Base-by-base conservation (phyloP, 805 yeast genomes). In the Wickerhamomyces canadensis region DNA sequence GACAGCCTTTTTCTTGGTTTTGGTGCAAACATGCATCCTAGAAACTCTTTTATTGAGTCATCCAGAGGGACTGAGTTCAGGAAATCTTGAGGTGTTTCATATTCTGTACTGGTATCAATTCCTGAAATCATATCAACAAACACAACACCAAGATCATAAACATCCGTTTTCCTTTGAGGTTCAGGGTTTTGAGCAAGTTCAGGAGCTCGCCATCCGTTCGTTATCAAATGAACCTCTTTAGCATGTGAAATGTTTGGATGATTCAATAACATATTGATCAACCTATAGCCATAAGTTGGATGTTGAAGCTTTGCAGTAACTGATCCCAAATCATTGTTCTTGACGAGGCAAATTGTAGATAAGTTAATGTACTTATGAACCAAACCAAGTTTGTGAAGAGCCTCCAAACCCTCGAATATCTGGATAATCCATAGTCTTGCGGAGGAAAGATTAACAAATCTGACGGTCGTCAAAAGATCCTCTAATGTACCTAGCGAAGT, bases 391-490 rank as follows among this genome's bases (percentile, higher is more conserved):
- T 86, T 88, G 57, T 93, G 97, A 11, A 93, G 57, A 36, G 74
- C 74, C 50, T 93, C 97, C 7, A 93, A 59, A 2, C 88, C 89
- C 43, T 93, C 96, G 25, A 93, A 63, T 5, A 93, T 49, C 54
- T 89, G 93, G 34, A 89, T 80, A 27, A 88, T 70, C 97, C 97
- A 93, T 6, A 80, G 71, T 45, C 98, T 74, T 0, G 95, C 95
- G 2, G 84, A 70, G 4, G 83, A 77, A 51, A 89, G 64, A 49
- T 76, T 81, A 7, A 87, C 72, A 32, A 72, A 72, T 3, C 78
- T 80, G 1, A 85, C 78, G 0, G 87, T 75, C 12, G 78, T 72
- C 11, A 91, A 62, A 8, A 91, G 57, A 34, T 80, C 88, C 27
- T 76, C 70, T 6, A 87, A 49, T 1, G 83, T 68, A 17, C 79